phyloP scores from a whole-genome alignment of 768 basidiomycete species.

The Auriscalpium microsporum region DNA sequence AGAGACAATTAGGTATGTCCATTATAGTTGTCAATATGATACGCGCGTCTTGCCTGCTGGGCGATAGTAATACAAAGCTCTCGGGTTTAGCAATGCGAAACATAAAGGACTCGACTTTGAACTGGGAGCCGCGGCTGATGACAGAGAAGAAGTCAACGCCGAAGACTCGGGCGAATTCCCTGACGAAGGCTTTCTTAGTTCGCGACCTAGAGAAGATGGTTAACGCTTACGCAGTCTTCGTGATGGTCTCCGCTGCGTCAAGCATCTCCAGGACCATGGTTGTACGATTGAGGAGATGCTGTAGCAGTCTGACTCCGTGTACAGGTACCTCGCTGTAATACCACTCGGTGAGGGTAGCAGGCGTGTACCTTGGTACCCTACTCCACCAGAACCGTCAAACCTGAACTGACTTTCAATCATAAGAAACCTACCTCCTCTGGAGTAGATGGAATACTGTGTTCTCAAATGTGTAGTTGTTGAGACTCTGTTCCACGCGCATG shows the following conservation, averaged over 20 bases:
- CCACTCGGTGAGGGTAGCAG: constrained; percentile 42
- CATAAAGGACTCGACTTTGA: constrained; percentile 99
- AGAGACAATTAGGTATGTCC: neutral
- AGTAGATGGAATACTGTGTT: constrained; percentile 81
- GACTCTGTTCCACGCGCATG: constrained; percentile 73
- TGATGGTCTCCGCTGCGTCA: constrained; percentile 71
- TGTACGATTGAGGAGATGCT: constrained; percentile 58
- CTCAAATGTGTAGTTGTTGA: constrained; percentile 82
- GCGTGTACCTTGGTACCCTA: constrained; percentile 12
- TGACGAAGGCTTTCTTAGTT: constrained; percentile 22
- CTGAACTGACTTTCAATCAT: neutral
- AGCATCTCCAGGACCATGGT: constrained; percentile 70
- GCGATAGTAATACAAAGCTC: constrained; percentile 83
- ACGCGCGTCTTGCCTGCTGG: constrained; percentile 74
- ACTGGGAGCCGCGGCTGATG: constrained; percentile 90
- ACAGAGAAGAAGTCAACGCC: constrained; percentile 97
- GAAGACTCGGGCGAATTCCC: constrained; percentile 95
- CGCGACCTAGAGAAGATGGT: neutral
- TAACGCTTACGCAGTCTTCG: constrained; percentile 75
- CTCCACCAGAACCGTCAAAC: neutral
- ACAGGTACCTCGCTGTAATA: constrained; percentile 59
- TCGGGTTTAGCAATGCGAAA: constrained; percentile 96
- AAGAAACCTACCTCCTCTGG: constrained; percentile 48
- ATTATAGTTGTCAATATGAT: neutral
- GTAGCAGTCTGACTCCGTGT: constrained; percentile 46